Base-by-base conservation (phyloP, 2,329 filamentous ascomycete genomes). In the Ophiostoma himal-ulmi region DNA sequence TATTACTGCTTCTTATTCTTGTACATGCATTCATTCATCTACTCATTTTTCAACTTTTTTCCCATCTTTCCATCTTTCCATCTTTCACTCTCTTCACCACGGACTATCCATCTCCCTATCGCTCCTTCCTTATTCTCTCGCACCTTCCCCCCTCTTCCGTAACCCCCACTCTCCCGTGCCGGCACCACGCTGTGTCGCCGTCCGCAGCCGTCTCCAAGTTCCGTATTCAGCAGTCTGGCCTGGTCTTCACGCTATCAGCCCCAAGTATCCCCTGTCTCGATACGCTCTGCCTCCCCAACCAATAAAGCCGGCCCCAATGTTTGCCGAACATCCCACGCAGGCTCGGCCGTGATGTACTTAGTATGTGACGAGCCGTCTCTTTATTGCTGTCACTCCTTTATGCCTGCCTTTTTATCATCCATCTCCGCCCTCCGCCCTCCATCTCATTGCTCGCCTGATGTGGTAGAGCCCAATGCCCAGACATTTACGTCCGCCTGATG, bases 161-260 rank as follows among this genome's bases (percentile, higher is more conserved):
- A 17, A 62, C 57, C 57, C 57, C 57, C 57, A 62, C 57, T 22
- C 52, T 57, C 52, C 57, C 57, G 57, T 62, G 57, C 57, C 57
- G 57, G 57, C 26, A 62, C 26, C 26, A 62, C 57, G 57, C 57
- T 26, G 57, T 62, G 26, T 62, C 26, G 1, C 57, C 57, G 57
- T 34, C 54, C 57, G 44, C 17, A 62, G 54, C 54, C 57, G 11
- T 36, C 17, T n/a, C 26, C n/a, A 62, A 5, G 14, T 30, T 30
- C 22, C 57, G 26, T 62, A 60, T 60, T 7, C 2, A 17, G 57
- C 26, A 62, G 57, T 17, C 44, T 30, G 30, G 30, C 30, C 30
- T 30, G 30, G 30, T 30, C 30, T 30, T 30, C 30, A 30, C 30
- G 30, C 30, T 30, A 30, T 30, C 30, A 30, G 30, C 30, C 30